Base-by-base conservation (phyloP, 345 rosid genomes). In the Fremontodendron californicum region DNA sequence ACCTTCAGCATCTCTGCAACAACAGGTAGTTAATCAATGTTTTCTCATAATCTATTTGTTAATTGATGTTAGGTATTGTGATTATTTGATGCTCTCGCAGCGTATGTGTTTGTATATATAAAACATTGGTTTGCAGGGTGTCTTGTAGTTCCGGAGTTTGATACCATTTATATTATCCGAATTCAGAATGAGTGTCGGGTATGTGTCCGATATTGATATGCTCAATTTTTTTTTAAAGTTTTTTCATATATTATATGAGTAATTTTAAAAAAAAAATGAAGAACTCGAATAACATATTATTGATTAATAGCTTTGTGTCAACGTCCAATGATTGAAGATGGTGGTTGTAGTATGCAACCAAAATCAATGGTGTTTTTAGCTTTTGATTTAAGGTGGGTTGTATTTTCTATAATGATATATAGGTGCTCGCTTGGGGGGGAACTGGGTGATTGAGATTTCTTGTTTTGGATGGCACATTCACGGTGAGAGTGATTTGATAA, bases 401-500 rank as follows among this genome's bases (percentile, higher is more conserved):
- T 40, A 11, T 55, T 73, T 42, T 61, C 6, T 60, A 15, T 49
- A 1, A 8, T 71, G 57, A 9, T 61, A 33, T 74, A 33, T 83
- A 88, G 99, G 58, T 40, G 71, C 82, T 92, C 29, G 69, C 89
- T 8, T n/a, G n/a, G 87, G 89, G 48, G 99, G 98, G 9, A 87
- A 92, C 76, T 46, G 93, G 85, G 88, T 79, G 78, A 91, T 96
- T 8, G 93, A 90, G 49, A 96, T 96, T 61, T 85, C 94, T 3
- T 96, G 90, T 89, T 93, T 93, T 70, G 94, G 96, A 75, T 89
- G 87, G 88, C 92, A 85, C 77, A 84, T 93, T 57, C 89, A 92
- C 75, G 83, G 84, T 9, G 97, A n/a, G n/a, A n/a, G n/a, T n/a
- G n/a, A n/a, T n/a, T n/a, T n/a, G n/a, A n/a, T n/a, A n/a, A n/a